A percentile compares a stretch with the other conserved stretches of the same genome.
These are phyloP conservation scores for Nitzschia sp. DNA, from an alignment of 108 stramenopile species.

Conservation along the genomic window DNA sequence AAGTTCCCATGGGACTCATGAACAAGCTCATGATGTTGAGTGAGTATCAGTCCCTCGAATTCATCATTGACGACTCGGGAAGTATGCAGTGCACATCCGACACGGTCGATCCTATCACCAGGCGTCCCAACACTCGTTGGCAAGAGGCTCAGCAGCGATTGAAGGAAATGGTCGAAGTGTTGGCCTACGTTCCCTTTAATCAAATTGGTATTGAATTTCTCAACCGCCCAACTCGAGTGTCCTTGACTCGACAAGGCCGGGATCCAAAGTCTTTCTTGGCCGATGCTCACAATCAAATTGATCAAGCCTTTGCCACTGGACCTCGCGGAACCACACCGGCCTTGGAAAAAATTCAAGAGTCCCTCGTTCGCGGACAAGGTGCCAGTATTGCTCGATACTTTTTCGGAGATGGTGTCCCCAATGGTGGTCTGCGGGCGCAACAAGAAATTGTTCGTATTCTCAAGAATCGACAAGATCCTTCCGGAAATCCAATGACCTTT, in stretches of 20 bases:
- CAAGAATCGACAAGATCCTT: constrained; percentile 37
- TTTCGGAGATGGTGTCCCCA: constrained; percentile 53
- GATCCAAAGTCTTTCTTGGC: constrained; percentile 36
- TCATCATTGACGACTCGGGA: constrained; percentile 53
- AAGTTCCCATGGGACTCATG: constrained; percentile 51
- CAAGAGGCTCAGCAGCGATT: constrained; percentile 41
- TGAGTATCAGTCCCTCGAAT: constrained; percentile 41
- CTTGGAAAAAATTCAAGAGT: constrained; percentile 45
- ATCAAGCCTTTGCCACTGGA: constrained; percentile 31
- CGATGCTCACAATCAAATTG: constrained; percentile 36
- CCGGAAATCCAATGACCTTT: constrained; percentile 51
- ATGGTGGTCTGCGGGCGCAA: constrained; percentile 42
- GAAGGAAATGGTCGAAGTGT: constrained; percentile 51
- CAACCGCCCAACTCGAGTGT: constrained; percentile 38
- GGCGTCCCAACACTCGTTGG: constrained; percentile 32
- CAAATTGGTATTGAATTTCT: constrained; percentile 48
- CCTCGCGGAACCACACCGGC: constrained; percentile 49
- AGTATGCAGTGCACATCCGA: constrained; percentile 41
- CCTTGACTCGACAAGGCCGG: constrained; percentile 31
- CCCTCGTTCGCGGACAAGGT: constrained; percentile 36
- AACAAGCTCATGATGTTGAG: constrained; percentile 49
- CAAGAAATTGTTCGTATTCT: constrained; percentile 41
- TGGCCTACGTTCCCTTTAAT: constrained; percentile 45
- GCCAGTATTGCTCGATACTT: constrained; percentile 46
- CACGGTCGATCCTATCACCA: constrained; percentile 27